Evolutionary conservation across 2,329 filamentous ascomycete species (phyloP), one percentile per base, ranked within the genome.

Genomic region (Arthroderma sp.): DNA sequence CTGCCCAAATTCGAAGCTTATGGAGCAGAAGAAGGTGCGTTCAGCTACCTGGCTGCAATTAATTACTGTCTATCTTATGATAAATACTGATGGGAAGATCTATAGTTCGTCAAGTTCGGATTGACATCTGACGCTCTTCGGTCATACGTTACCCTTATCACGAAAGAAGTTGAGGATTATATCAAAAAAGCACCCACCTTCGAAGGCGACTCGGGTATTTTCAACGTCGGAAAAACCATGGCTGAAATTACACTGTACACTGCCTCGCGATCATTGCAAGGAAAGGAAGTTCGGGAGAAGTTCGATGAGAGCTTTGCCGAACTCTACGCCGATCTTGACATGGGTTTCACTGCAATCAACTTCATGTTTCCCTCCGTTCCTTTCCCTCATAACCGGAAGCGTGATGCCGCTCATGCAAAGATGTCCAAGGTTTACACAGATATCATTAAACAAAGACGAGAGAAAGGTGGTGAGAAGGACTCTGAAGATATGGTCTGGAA

Each of bases 1-100:
- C 62, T 91, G 85, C 66, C 85, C 85, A 36, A 93, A 93, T 61
- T 73, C 85, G 47, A 93, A 93, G 67, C 75, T 94, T 59, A 93
- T 94, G 86, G 86, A 94, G 69, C 86, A 94, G 72, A 94, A 94
- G 72, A 91, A 89, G 78, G 84, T 87, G 62, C 50, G 66, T 45
- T 39, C 27, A 34, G 9, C 9, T 2, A 11, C 3, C 11, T 2
- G 11, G 2, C 32, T 1, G 15, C 2, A 22, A 22, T 22, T 3
- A 3, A 22, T 22, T 22, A 22, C 15, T 22, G 15, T 22, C 15
- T 22, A 22, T 3, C 15, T 22, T 22, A 22, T 22, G 15, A 22
- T 22, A 22, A 22, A 22, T 22, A 22, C 15, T 22, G 15, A 22
- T 22, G 15, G 15, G 15, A 3, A 22, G 15, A 22, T 15, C 9